Conservation (phyloP, 1,139 yeast species). For the Saccharomycopsis phalli region DNA sequence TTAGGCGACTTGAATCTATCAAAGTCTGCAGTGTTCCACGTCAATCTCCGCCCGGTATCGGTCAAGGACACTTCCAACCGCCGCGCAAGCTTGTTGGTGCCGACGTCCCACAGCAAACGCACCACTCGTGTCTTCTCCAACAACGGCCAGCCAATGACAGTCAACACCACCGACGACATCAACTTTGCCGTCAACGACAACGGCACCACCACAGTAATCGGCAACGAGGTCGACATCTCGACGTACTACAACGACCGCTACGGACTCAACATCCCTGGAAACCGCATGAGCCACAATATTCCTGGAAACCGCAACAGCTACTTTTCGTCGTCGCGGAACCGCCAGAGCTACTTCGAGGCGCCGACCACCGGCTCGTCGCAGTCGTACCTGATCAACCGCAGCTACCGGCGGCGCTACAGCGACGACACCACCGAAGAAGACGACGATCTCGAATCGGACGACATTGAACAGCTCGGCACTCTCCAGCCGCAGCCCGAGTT, state of each 20-base stretch:
- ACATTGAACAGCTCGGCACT: neutral
- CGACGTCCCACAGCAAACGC: conserved; percentile 13
- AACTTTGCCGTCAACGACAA: conserved; percentile 10
- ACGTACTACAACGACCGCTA: conserved; percentile 14
- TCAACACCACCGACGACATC: conserved; percentile 12
- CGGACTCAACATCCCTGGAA: conserved; percentile 7
- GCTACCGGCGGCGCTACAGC: conserved; percentile 6
- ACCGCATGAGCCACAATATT: conserved; percentile 5
- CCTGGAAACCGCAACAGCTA: conserved; percentile 5
- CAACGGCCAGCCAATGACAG: conserved; percentile 7
- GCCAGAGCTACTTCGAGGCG: conserved; percentile 7
- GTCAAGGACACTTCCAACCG: conserved; percentile 8
- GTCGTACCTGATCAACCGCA: conserved; percentile 5
- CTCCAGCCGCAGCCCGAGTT: conserved; percentile 5
- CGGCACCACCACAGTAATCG: conserved; percentile 9
- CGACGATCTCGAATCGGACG: conserved; percentile 5
- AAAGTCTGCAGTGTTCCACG: conserved; percentile 10
- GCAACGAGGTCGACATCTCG: conserved; percentile 4
- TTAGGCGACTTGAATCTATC: conserved; percentile 10
- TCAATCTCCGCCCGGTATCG: conserved; percentile 14
- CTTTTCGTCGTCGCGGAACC: conserved; percentile 7
- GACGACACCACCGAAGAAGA: conserved; percentile 12
- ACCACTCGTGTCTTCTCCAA: conserved; percentile 5
- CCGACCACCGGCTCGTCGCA: conserved; percentile 13
- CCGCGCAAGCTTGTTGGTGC: conserved; percentile 18